These are phyloP conservation scores for Crithidia brevicula DNA, from an alignment of 208 protist genomes.

Conservation along the genomic window DNA sequence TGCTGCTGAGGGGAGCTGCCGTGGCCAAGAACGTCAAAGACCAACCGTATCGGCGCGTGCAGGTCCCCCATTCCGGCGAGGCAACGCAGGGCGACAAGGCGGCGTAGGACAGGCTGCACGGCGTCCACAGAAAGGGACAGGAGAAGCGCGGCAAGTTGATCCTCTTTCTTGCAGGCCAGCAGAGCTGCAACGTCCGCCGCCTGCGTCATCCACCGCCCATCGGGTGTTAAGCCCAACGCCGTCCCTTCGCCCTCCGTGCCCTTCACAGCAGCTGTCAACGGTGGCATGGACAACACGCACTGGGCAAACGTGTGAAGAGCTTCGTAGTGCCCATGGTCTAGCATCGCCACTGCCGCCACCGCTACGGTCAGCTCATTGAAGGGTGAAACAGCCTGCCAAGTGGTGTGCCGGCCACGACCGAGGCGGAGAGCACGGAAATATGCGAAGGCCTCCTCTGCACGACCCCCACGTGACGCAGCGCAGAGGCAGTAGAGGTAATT, in stretches of 20 bases:
- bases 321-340: slow-evolving; percentile 54
- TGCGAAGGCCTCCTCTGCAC: slow-evolving; percentile 25
- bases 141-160: not conserved
- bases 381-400: slow-evolving; percentile 22
- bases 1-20: slow-evolving; percentile 13
- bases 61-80: slow-evolving; percentile 65
- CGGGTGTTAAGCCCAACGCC: slow-evolving; percentile 8
- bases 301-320: slow-evolving; percentile 34
- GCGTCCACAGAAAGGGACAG: not conserved
- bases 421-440: slow-evolving; percentile 28
- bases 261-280: too few species aligned
- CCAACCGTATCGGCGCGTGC: slow-evolving; percentile 60
- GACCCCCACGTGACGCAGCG: slow-evolving; percentile 53
- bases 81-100: slow-evolving; percentile 44
- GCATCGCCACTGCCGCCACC: slow-evolving; percentile 63
- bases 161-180: not conserved
- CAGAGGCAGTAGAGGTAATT: slow-evolving; percentile 81
- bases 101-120: slow-evolving; percentile 27
- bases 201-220: slow-evolving; percentile 20
- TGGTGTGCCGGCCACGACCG: slow-evolving; percentile 21
- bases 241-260: too few species aligned
- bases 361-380: slow-evolving; percentile 76
- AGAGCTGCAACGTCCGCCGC: slow-evolving; percentile 23
- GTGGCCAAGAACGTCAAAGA: slow-evolving; percentile 58
- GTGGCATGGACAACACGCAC: slow-evolving; percentile 25